Base-by-base conservation (phyloP, 306 rosid genomes). In the Adenanthera pavonina region DNA sequence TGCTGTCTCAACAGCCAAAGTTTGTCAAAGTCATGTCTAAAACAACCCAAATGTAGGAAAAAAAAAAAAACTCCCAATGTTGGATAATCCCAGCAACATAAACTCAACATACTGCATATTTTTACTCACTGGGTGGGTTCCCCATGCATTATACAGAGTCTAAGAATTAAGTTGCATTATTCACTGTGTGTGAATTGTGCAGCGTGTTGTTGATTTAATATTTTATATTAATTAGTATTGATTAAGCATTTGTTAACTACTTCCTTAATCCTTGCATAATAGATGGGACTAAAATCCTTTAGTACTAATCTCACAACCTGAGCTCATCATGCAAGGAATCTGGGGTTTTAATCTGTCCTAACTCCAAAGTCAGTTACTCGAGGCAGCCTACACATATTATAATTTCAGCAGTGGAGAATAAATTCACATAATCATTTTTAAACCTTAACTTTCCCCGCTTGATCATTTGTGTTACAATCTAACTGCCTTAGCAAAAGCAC, bases 241-340 rank as follows among this genome's bases (percentile, higher is more conserved):
- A 53, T 40, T 30, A 69, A 4, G 34, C 46, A 17, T 72, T 49
- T 51, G 49, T 36, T 14, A 34, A 49, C 12, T 3, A 33, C 61
- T 72, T 72, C 76, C 35, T 20, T 46, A 69, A 44, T 68, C 74
- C 34, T 34, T 19, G 43, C 33, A 72, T 34, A 5, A 72, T 51
- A 52, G 34, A 38, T 53, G 19, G 48, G 3, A 8, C 56, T 15
- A 53, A 69, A 69, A 66, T 78, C 41, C 81, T 36, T 34, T 51
- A 77, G 13, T 49, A 56, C 41, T 30, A 66, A 40, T 19, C 69
- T 17, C 54, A 66, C 33, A 19, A 49, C 71, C 17, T 7, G n/a
- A 48, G 34, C 48, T 64, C 62, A 34, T 15, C 61, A 49, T 36
- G 46, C 30, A 48, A 38, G 16, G 41, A 51, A 68, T 11, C 59